Evolutionary conservation across 2,329 filamentous ascomycete species (phyloP), one percentile per base, ranked within the genome.

Genomic region (Elsinoe arachidis): DNA sequence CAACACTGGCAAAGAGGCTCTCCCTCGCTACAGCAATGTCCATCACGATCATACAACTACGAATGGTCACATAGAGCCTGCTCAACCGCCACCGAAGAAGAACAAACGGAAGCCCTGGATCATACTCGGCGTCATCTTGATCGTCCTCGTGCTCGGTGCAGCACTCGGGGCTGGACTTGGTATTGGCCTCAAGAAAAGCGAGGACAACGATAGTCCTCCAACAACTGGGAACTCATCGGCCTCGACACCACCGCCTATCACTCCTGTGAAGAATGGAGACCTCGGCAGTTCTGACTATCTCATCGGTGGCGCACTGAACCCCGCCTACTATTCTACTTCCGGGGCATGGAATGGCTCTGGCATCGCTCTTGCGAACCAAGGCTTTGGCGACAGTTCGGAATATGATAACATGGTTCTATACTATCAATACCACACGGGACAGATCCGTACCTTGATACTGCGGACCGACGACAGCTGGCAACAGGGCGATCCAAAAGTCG

Each of bases 321-420:
- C 70, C 0, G 58, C 66, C 0, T 75, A 73, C 58, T 67, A 72
- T 44, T 72, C 73, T 6, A 70, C 62, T 9, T 64, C 68, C 30
- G 74, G 74, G 17, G 73, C 73, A 5, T 76, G 75, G 65, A 76
- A 77, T 58, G 74, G 74, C n/a, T 73, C 72, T 12, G 74, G 74
- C 10, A 73, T 77, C 38, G 74, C 74, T 1, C 58, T 76, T 9
- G 74, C 74, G 15, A 71, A 71, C 5, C 72, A 75, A 43, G 75
- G 72, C 0, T 75, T 73, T 64, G 23, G 70, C 61, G 5, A 52
- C 56, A 2, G 47, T 62, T 19, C 56, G 64, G 9, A 3, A 10
- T 43, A 17, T 14, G 58, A 47, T 14, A 43, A 38, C 2, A 51
- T 30, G 19, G 72, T 71, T 1, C 64, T 76, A 39, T 76, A 75